Conservation (phyloP, 2,329 filamentous ascomycete species). For the Penicillium sclerotiorum region DNA sequence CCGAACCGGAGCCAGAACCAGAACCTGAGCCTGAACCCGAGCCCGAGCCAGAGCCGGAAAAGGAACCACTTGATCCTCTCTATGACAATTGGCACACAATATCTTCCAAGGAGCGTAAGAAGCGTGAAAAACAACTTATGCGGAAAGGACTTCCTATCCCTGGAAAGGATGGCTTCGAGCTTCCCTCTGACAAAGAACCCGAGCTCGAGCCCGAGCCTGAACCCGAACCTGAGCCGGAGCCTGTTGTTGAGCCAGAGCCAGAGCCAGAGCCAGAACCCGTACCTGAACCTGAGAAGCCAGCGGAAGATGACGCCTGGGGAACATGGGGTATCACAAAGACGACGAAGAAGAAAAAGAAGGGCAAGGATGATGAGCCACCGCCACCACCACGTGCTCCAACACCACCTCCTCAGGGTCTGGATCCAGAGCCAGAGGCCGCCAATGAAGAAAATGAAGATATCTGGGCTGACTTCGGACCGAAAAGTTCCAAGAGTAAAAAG, state of each 20-base stretch:
- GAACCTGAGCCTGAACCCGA: conserved; percentile 25
- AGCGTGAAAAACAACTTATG: conserved; percentile 38
- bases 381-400: conserved; percentile 53
- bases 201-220: conserved; percentile 27
- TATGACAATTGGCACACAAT: conserved; percentile 39
- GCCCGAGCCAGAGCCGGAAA: conserved; percentile 31
- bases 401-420: conserved; percentile 49
- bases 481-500: conserved; percentile 41
- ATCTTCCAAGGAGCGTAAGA: conserved; percentile 49
- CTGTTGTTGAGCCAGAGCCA: conserved; percentile 32
- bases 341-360: conserved; percentile 55
- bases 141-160: conserved; percentile 34
- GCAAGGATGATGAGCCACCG: conserved; percentile 44
- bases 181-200: conserved; percentile 21
- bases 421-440: conserved; percentile 39
- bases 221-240: conserved; percentile 19
- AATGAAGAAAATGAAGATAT: conserved; percentile 38
- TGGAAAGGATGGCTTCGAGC: conserved; percentile 29
- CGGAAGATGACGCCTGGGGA: conserved; percentile 33
- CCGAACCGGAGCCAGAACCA: conserved; percentile 18
- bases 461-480: conserved; percentile 44
- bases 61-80: conserved; percentile 34
- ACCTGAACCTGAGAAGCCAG: conserved; percentile 13
- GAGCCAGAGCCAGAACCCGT: conserved; percentile 31
- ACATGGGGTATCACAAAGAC: conserved; percentile 43